Evolutionary conservation across 2,329 filamentous ascomycete species (phyloP).

Genomic region (Hymenoscyphus fraxineus): DNA sequence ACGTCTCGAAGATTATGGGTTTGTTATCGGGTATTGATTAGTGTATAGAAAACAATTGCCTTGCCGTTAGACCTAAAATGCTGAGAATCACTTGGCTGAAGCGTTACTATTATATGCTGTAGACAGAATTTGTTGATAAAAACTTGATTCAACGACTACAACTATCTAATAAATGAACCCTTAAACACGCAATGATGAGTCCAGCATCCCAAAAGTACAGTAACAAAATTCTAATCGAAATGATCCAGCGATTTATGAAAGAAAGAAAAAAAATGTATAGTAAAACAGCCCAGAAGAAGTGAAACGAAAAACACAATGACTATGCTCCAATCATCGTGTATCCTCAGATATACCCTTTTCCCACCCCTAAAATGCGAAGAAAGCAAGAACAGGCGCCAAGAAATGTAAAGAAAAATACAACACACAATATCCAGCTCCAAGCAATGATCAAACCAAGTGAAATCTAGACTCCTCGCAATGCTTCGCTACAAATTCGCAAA

Average conservation of each 20-base stretch:
- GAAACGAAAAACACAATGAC: not conserved
- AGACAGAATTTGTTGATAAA: not conserved
- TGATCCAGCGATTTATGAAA: not conserved
- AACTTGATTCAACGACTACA: not conserved
- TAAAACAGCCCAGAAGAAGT: not conserved
- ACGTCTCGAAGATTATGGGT: not conserved
- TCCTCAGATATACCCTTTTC: not conserved
- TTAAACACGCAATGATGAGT: not conserved
- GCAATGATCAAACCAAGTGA: not conserved
- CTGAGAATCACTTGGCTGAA: not conserved
- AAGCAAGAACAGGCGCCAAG: not conserved
- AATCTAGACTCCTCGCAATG: conserved; percentile 12
- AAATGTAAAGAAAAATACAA: not conserved
- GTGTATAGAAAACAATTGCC: not conserved
- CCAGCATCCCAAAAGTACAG: not conserved
- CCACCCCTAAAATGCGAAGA: not conserved
- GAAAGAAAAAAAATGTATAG: not conserved
- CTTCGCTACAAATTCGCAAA: not conserved
- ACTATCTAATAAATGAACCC: not conserved
- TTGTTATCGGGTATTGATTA: not conserved
- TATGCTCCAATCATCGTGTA: not conserved
- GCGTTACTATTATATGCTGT: not conserved
- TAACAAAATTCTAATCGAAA: not conserved
- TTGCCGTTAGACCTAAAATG: not conserved
- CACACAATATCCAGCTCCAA: not conserved